A percentile compares a stretch with the other conserved stretches of the same genome.
phyloP scores from a whole-genome alignment of 495 filamentous ascomycete species.

The Aspergillus nidulans region DNA sequence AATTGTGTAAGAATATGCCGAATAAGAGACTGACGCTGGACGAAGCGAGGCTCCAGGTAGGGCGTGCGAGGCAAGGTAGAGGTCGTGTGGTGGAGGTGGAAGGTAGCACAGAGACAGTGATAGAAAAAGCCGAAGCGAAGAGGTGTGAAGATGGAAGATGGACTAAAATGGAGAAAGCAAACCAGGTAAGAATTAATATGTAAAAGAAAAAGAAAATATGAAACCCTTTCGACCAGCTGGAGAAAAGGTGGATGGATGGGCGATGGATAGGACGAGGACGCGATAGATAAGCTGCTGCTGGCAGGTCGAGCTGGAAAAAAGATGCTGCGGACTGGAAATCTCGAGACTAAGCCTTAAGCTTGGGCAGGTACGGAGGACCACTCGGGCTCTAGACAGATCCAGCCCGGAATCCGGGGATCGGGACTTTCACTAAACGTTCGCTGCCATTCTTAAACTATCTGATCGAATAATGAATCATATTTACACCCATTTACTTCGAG shows the following conservation, averaged over 20 bases:
- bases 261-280: background rate
- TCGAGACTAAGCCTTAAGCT: constrained; percentile 1
- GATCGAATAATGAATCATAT: too few relatives aligned
- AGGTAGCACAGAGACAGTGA: constrained; percentile 14
- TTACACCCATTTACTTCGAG: too few relatives aligned
- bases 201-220: constrained; percentile 13
- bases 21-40: constrained; percentile 12
- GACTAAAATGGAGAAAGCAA: constrained; percentile 4
- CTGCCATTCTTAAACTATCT: too few relatives aligned
- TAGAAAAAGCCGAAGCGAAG: constrained; percentile 3
- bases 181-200: constrained; percentile 13
- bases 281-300: constrained; percentile 25
- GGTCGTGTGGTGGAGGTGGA: background rate
- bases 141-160: background rate
- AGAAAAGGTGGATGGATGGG: background rate
- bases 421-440: too few relatives aligned
- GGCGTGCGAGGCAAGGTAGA: background rate
- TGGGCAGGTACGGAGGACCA: background rate
- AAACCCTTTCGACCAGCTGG: constrained; percentile 10
- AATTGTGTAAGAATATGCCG: constrained; percentile 15
- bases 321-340: constrained; percentile 17
- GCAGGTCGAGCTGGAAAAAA: constrained; percentile 18
- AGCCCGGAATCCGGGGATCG: background rate
- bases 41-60: constrained; percentile 2
- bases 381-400: background rate